A percentile compares a stretch with the other conserved stretches of the same genome.
phyloP scores from a whole-genome alignment of 345 rosid species.

The Chamaenerion angustifolium region DNA sequence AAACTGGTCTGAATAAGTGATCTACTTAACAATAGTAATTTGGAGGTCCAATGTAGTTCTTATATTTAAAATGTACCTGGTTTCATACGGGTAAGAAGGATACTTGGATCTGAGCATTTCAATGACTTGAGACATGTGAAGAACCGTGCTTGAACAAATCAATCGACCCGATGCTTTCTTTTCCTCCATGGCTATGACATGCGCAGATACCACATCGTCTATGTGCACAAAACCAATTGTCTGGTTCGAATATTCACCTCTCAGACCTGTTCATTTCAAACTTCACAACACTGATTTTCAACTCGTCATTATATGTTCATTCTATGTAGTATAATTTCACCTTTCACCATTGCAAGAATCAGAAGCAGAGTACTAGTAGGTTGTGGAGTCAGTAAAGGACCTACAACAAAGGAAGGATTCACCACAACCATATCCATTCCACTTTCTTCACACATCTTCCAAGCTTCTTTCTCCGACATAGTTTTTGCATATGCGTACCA shows the following conservation, averaged over 20 bases:
- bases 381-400: slow-evolving; percentile 72
- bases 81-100: slow-evolving; percentile 50
- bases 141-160: slow-evolving; percentile 58
- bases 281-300: too few relatives aligned
- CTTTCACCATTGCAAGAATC: slow-evolving; percentile 43
- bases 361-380: slow-evolving; percentile 63
- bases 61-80: slow-evolving; percentile 20
- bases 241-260: slow-evolving; percentile 58
- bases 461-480: slow-evolving; percentile 57
- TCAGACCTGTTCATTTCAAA: slow-evolving; percentile 19
- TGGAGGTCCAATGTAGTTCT: too few relatives aligned
- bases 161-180: slow-evolving; percentile 57
- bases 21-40: too few relatives aligned
- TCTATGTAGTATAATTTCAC: too few relatives aligned
- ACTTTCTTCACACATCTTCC: slow-evolving; percentile 58
- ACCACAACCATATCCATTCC: slow-evolving; percentile 66
- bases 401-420: slow-evolving; percentile 76
- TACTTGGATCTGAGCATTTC: slow-evolving; percentile 56
- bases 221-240: slow-evolving; percentile 75
- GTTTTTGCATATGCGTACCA: slow-evolving; percentile 92
- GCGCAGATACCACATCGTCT: slow-evolving; percentile 64
- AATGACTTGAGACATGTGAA: slow-evolving; percentile 65
- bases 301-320: too few relatives aligned
- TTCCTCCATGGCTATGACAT: slow-evolving; percentile 69
- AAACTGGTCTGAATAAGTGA: too few relatives aligned